Evolutionary conservation across 1,284 basidiomycete species (phyloP).

Genomic region (Sanguinoderma infundibulare): DNA sequence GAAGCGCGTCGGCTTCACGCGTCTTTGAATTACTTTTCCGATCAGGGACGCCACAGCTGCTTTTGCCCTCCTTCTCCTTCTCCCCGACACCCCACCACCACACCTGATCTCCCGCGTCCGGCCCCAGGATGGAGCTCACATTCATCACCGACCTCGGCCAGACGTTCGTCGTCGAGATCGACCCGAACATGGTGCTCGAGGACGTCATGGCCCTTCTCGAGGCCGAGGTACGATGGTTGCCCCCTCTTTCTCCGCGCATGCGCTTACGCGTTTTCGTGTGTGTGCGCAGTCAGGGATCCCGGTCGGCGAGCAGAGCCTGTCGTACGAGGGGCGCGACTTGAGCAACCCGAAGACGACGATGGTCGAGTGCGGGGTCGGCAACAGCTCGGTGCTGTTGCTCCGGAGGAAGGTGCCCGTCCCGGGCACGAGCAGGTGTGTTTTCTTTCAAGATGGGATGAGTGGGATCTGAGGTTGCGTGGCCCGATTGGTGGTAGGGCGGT

Average conservation of each 20-base stretch:
- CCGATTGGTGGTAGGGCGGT: constrained; percentile 46
- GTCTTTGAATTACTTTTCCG: not conserved
- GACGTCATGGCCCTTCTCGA: constrained; percentile 90
- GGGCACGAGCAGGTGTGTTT: constrained; percentile 66
- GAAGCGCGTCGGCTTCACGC: not conserved
- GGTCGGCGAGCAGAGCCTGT: constrained; percentile 70
- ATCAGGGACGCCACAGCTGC: not conserved
- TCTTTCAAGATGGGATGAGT: no score
- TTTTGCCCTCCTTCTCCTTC: not conserved
- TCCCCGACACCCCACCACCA: not conserved
- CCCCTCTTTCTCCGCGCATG: not conserved
- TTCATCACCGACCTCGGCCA: constrained; percentile 82
- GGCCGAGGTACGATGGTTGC: constrained; percentile 72
- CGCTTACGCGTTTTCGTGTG: not conserved
- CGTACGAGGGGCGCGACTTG: constrained; percentile 67
- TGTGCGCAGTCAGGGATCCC: constrained; percentile 65
- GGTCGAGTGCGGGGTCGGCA: constrained; percentile 60
- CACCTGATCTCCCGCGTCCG: not conserved
- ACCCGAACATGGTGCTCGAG: constrained; percentile 85
- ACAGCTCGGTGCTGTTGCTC: constrained; percentile 69
- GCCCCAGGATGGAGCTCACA: constrained; percentile 73
- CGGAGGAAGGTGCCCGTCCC: constrained; percentile 63
- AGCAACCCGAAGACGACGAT: constrained; percentile 69
- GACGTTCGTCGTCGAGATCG: constrained; percentile 81
- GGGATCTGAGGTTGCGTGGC: not conserved